Conservation (phyloP, 1,284 basidiomycete species). For the Apiotrichum siamense region DNA sequence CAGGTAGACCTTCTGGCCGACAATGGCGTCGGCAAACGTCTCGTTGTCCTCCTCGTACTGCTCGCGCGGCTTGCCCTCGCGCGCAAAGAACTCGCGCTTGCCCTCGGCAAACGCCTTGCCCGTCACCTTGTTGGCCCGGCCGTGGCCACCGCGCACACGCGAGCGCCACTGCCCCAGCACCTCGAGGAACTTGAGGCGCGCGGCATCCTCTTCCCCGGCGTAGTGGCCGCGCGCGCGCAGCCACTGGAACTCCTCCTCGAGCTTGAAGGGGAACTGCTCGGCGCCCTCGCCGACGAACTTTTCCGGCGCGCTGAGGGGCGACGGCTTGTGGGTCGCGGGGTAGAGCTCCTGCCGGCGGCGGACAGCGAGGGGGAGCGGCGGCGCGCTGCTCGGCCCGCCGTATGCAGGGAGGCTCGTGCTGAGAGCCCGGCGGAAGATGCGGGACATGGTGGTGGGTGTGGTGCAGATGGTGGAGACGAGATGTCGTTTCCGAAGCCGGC, state of each 20-base stretch:
- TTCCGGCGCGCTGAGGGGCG: constrained; percentile 21
- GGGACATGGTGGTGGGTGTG: constrained; percentile 28
- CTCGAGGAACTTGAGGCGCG: constrained; percentile 33
- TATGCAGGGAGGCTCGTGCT: constrained; percentile 13
- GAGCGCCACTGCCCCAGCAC: constrained; percentile 32
- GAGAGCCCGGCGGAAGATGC: constrained; percentile 32
- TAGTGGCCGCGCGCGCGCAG: constrained; percentile 25
- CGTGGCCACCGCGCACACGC: constrained; percentile 30
- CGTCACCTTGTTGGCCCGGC: neutral
- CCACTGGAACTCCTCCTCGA: constrained; percentile 38
- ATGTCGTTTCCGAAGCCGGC: neutral
- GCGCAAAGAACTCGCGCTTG: constrained; percentile 8
- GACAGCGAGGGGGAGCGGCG: constrained; percentile 34
- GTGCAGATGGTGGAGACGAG: neutral
- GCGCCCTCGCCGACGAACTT: constrained; percentile 13
- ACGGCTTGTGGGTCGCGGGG: constrained; percentile 12
- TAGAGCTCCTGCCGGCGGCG: constrained; percentile 26
- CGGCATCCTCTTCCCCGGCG: constrained; percentile 28
- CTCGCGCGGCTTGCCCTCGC: constrained; percentile 8
- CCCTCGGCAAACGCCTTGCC: constrained; percentile 1
- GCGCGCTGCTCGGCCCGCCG: constrained; percentile 12
- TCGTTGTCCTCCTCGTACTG: neutral
- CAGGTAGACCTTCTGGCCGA: constrained; percentile 78
- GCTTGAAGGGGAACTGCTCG: constrained; percentile 24
- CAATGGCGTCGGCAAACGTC: constrained; percentile 49